A percentile compares a stretch with the other conserved stretches of the same genome.
These are phyloP conservation scores for Berkeleyomyces basicola DNA, from an alignment of 2,329 filamentous ascomycete genomes.

Conservation along the genomic window DNA sequence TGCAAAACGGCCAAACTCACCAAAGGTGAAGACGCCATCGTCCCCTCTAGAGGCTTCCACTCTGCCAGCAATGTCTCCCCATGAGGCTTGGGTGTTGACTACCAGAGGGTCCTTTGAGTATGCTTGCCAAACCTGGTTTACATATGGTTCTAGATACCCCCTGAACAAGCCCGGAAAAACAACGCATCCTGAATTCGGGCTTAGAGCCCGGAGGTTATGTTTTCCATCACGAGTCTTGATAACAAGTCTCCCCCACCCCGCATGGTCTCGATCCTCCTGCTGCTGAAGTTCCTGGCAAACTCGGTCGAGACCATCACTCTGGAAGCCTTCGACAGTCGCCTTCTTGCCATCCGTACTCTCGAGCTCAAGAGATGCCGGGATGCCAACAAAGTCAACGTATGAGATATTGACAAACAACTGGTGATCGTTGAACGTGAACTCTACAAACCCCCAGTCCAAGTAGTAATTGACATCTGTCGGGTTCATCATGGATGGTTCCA, in stretches of 20 bases:
- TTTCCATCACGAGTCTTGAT: slow-evolving; percentile 24
- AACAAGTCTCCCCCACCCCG: slow-evolving; percentile 36
- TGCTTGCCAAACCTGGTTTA: slow-evolving; percentile 35
- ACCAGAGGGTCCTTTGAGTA: slow-evolving; percentile 29
- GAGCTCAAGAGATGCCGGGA: slow-evolving; percentile 44
- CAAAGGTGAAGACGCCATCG: slow-evolving; percentile 25
- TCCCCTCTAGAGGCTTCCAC: slow-evolving; percentile 20
- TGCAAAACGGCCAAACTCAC: slow-evolving; percentile 24
- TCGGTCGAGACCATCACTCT: slow-evolving; percentile 27
- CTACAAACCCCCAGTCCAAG: slow-evolving; percentile 48
- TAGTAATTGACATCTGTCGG: slow-evolving; percentile 43
- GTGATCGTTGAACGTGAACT: slow-evolving; percentile 46
- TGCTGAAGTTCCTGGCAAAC: slow-evolving; percentile 29
- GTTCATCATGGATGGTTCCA: slow-evolving; percentile 60
- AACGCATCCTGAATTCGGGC: slow-evolving; percentile 33
- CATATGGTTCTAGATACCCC: slow-evolving; percentile 33
- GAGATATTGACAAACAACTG: slow-evolving; percentile 53
- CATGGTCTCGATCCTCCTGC: slow-evolving; percentile 30
- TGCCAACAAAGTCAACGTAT: slow-evolving; percentile 58
- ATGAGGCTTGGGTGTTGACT: slow-evolving; percentile 37
- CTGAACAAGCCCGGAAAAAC: slow-evolving; percentile 29
- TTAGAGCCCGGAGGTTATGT: slow-evolving; percentile 32
- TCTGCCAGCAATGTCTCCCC: slow-evolving; percentile 31
- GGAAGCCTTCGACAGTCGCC: slow-evolving; percentile 33
- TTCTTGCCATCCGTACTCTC: slow-evolving; percentile 28